A percentile compares a stretch with the other conserved stretches of the same genome.
These are phyloP conservation scores for Craspedostauros australis DNA, from an alignment of 108 stramenopile genomes.

Conservation along the genomic window DNA sequence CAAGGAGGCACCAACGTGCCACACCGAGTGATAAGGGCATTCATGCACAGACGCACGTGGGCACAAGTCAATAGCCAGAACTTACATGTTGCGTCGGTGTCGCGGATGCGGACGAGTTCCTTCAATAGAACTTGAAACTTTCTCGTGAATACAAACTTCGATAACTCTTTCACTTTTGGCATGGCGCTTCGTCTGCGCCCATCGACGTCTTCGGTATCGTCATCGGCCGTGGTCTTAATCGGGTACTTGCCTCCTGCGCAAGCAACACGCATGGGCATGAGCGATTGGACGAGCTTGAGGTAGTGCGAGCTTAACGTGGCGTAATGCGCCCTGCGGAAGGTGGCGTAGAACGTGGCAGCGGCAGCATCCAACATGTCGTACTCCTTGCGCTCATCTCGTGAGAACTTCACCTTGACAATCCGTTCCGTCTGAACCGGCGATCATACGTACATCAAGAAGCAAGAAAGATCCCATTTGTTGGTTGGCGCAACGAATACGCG, in stretches of 20 bases:
- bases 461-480: neutral
- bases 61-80: neutral
- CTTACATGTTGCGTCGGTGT: slow-evolving; percentile 33
- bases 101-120: slow-evolving; percentile 28
- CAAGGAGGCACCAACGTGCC: no score
- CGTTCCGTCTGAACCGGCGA: slow-evolving; percentile 13
- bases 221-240: no score
- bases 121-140: slow-evolving; percentile 23
- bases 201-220: slow-evolving; percentile 1
- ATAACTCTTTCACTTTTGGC: neutral
- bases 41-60: no score
- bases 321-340: slow-evolving; percentile 9
- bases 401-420: slow-evolving; percentile 9
- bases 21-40: no score
- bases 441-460: no score
- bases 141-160: slow-evolving; percentile 16
- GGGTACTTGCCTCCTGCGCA: slow-evolving; percentile 38
- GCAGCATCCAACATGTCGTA: slow-evolving; percentile 21
- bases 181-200: slow-evolving; percentile 5
- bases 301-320: slow-evolving; percentile 9
- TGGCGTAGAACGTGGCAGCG: slow-evolving; percentile 16
- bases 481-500: neutral
- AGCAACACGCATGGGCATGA: slow-evolving; percentile 29
- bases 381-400: slow-evolving; percentile 16
- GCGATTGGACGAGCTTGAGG: slow-evolving; percentile 9